Conservation (phyloP, 495 filamentous ascomycete species). For the Penicillium roqueforti region DNA sequence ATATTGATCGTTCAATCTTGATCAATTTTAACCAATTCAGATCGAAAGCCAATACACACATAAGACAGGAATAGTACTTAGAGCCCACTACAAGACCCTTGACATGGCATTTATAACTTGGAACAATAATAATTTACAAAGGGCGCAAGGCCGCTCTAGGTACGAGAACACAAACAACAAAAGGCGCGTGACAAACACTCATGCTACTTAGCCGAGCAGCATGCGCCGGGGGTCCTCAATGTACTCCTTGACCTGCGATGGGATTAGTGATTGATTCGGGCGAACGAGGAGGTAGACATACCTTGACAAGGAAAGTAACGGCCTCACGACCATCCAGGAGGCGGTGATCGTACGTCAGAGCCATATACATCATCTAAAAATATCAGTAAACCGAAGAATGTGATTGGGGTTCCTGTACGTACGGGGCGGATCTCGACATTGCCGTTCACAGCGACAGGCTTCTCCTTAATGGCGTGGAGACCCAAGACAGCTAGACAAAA, state of each 20-base stretch:
- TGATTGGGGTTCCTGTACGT: conserved; percentile 18
- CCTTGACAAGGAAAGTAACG: conserved; percentile 95
- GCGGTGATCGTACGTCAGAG: conserved; percentile 95
- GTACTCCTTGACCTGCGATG: conserved; percentile 74
- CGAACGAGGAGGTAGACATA: conserved; percentile 18
- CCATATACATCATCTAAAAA: conserved; percentile 89
- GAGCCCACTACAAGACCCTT: neutral
- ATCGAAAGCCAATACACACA: neutral
- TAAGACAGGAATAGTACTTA: neutral
- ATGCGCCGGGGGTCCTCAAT: conserved; percentile 95
- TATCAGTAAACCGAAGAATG: conserved; percentile 15
- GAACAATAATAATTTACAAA: conserved; percentile 38
- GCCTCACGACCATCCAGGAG: conserved; percentile 93
- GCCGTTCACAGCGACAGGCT: conserved; percentile 81
- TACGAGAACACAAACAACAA: conserved; percentile 16
- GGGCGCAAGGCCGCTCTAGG: conserved; percentile 17
- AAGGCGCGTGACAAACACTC: neutral
- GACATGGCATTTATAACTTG: conserved; percentile 23
- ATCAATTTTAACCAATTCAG: neutral
- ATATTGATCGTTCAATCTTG: neutral
- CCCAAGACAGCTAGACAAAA: conserved; percentile 69
- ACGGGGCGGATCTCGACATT: conserved; percentile 88
- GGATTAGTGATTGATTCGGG: conserved; percentile 11
- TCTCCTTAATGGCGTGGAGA: conserved; percentile 97
- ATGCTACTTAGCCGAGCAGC: conserved; percentile 57